phyloP scores from a whole-genome alignment of 202 grass and related monocot genomes.

The Elaeis oleifera region DNA sequence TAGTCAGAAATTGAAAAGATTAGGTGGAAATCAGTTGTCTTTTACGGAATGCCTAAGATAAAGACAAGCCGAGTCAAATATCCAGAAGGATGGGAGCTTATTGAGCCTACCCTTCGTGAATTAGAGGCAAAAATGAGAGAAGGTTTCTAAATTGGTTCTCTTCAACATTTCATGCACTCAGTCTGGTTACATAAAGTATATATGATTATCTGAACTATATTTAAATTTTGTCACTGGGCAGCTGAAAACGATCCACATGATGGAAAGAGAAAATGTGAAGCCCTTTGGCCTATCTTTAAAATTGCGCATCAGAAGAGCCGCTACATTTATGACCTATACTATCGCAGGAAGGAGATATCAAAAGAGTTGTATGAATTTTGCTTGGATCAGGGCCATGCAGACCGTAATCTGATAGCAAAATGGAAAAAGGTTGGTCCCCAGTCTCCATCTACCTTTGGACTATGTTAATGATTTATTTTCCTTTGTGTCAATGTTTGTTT shows the following conservation, averaged over 20 bases:
- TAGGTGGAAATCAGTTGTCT: neutral
- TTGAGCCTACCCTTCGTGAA: conserved; percentile 23
- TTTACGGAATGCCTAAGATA: conserved; percentile 31
- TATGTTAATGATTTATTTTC: no score
- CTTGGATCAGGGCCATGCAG: conserved; percentile 40
- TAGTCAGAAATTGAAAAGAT: no score
- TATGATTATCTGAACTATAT: neutral
- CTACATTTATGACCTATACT: conserved; percentile 36
- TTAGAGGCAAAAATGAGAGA: conserved; percentile 23
- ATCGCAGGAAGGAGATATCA: conserved; percentile 44
- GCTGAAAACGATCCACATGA: conserved; percentile 46
- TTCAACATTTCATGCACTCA: no score
- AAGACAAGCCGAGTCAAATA: conserved; percentile 38
- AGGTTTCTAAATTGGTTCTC: neutral
- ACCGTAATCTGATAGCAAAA: conserved; percentile 40
- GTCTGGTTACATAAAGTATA: neutral
- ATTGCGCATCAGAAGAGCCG: conserved; percentile 35
- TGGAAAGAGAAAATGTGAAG: conserved; percentile 41
- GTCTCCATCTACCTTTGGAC: no score
- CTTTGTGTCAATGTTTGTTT: no score
- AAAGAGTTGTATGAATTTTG: conserved; percentile 39
- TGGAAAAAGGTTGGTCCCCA: conserved; percentile 32
- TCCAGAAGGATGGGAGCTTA: conserved; percentile 47
- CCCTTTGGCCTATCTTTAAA: conserved; percentile 37
- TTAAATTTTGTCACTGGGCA: neutral